A percentile compares a stretch with the other conserved stretches of the same genome.
Conservation (phyloP, 306 rosid species). For the Oemleria cerasiformis region DNA sequence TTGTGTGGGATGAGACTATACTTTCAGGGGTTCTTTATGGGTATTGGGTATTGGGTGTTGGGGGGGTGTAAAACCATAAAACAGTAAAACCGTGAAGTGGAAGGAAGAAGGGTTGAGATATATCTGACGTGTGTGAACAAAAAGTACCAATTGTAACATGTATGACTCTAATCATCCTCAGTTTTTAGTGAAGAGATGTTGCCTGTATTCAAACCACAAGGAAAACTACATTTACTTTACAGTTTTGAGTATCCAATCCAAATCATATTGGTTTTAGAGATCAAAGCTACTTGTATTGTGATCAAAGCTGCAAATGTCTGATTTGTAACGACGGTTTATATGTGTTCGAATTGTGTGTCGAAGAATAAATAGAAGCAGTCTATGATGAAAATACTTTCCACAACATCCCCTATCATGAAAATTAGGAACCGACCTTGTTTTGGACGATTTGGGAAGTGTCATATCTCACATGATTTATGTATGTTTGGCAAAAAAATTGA, state of each 20-base stretch:
- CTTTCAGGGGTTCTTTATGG: slow-evolving; percentile 24
- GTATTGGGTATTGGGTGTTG: slow-evolving; percentile 22
- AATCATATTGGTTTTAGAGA: neutral
- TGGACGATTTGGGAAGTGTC: neutral
- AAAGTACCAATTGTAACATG: slow-evolving; percentile 50
- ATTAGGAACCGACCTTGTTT: neutral
- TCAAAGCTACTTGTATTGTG: neutral
- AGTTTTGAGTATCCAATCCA: too few relatives aligned
- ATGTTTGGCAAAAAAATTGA: neutral
- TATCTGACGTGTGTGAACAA: slow-evolving; percentile 28
- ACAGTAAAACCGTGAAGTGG: slow-evolving; percentile 1
- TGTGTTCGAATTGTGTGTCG: too few relatives aligned
- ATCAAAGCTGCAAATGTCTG: neutral
- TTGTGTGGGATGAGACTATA: slow-evolving; percentile 46
- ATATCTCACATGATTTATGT: neutral
- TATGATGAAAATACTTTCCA: neutral
- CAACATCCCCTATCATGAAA: neutral
- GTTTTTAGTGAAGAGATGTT: slow-evolving; percentile 79
- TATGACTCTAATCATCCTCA: slow-evolving; percentile 58
- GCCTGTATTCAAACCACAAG: slow-evolving; percentile 16
- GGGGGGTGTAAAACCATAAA: slow-evolving; percentile 18
- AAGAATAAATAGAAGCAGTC: neutral
- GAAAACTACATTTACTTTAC: neutral
- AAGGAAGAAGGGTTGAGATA: slow-evolving; percentile 22
- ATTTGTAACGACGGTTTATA: too few relatives aligned